These are phyloP conservation scores for Inonotus obliquus DNA, from an alignment of 1,284 basidiomycete genomes.

Conservation along the genomic window DNA sequence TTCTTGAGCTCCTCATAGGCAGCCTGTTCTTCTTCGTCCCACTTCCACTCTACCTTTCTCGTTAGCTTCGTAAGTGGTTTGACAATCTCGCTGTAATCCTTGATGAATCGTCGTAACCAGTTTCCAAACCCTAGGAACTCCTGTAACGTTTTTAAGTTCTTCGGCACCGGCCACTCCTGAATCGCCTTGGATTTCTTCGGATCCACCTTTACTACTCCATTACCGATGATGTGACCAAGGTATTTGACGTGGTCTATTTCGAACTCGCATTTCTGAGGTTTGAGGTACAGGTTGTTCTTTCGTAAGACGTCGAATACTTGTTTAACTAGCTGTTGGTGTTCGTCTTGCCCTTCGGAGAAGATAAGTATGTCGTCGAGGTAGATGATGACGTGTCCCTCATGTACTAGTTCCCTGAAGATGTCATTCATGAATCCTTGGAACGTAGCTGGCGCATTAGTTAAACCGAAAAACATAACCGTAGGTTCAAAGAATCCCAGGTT, in stretches of 20 bases:
- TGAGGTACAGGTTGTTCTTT: slow-evolving; percentile 20
- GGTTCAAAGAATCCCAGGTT: slow-evolving; percentile 30
- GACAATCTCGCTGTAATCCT: background rate
- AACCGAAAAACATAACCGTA: slow-evolving; percentile 32
- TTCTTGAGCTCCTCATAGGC: no score
- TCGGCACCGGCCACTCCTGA: no score
- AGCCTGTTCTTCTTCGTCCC: no score
- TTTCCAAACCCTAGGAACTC: background rate
- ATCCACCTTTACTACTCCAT: background rate
- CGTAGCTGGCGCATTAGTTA: slow-evolving; percentile 35
- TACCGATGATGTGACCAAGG: slow-evolving; percentile 13
- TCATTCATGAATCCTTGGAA: slow-evolving; percentile 24
- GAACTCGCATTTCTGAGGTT: slow-evolving; percentile 29
- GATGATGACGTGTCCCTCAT: slow-evolving; percentile 2
- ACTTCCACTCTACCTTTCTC: no score
- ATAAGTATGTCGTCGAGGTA: slow-evolving; percentile 6
- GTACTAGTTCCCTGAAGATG: slow-evolving; percentile 6
- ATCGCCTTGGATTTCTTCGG: background rate
- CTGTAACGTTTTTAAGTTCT: background rate
- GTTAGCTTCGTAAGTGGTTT: no score
- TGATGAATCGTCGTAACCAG: background rate
- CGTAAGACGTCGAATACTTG: slow-evolving; percentile 19
- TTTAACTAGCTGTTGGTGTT: no score
- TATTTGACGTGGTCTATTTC: slow-evolving; percentile 15
- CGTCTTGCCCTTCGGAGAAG: no score